Evolutionary conservation across 2,329 filamentous ascomycete genomes (phyloP).

Genomic region (Botrytis galanthina): DNA sequence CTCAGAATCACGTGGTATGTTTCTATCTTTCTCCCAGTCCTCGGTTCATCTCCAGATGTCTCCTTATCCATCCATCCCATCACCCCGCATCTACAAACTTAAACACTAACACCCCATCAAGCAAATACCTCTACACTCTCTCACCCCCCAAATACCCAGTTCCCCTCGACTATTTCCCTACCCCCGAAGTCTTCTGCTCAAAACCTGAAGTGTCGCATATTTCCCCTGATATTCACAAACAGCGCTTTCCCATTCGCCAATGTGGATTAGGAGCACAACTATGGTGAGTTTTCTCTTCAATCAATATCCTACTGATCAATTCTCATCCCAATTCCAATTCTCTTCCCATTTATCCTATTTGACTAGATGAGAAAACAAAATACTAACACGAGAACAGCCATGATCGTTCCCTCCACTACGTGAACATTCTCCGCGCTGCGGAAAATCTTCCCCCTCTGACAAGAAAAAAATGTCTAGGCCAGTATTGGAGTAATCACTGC

Average conservation of each 20-base stretch:
- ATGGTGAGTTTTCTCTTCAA: neutral
- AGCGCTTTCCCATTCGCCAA: neutral
- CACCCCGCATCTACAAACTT: neutral
- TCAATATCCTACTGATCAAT: neutral
- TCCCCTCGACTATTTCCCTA: constrained; percentile 24
- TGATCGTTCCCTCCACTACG: neutral
- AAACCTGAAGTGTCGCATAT: neutral
- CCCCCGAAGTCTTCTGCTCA: constrained; percentile 17
- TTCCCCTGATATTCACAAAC: neutral
- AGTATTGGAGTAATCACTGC: neutral
- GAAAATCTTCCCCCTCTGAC: neutral
- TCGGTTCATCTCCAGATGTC: too few species aligned
- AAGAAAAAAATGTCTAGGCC: too few species aligned
- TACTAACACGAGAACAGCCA: neutral
- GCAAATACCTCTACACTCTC: constrained; percentile 32
- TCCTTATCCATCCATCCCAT: too few species aligned
- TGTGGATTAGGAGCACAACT: neutral
- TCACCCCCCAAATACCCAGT: constrained; percentile 14
- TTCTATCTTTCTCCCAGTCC: constrained; percentile 28
- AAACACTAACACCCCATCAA: neutral
- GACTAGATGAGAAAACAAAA: neutral
- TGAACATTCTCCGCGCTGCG: neutral
- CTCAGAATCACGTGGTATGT: constrained; percentile 34
- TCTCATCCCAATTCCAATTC: neutral
- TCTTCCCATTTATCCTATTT: neutral